Conservation (phyloP, 305 asterid species). For the Solanum hybrid region DNA sequence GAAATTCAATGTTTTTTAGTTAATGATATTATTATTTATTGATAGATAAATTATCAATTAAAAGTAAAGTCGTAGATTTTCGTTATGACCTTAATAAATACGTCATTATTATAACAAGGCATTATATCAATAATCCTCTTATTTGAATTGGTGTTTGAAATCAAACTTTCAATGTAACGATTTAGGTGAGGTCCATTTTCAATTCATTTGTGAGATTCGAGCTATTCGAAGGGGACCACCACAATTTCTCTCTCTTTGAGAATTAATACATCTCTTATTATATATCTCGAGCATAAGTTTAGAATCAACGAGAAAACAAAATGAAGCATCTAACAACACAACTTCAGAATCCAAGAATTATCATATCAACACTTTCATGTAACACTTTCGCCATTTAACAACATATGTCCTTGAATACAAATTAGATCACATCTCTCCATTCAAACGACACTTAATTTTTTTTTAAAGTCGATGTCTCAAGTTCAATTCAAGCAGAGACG, state of each 20-base stretch:
- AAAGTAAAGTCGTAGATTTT: not conserved
- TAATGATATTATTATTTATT: not conserved
- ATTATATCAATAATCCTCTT: not conserved
- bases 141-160: not conserved
- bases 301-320: not conserved
- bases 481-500: fast-evolving
- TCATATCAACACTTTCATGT: not conserved
- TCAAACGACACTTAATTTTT: not conserved
- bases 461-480: not conserved
- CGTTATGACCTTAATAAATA: not conserved
- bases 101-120: not conserved
- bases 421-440: not conserved
- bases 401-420: not conserved
- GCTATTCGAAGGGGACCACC: not conserved
- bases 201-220: not conserved
- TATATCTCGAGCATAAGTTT: not conserved
- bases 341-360: not conserved
- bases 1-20: not conserved
- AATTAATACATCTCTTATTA: not conserved
- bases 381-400: not conserved
- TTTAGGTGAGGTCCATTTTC: not conserved
- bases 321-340: not conserved
- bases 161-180: not conserved
- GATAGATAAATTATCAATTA: not conserved
- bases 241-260: not conserved